Evolutionary conservation across 192 early-diverging fungal genomes (phyloP), one percentile per base, ranked within the genome.

Genomic region (Linnemannia schmuckeri): DNA sequence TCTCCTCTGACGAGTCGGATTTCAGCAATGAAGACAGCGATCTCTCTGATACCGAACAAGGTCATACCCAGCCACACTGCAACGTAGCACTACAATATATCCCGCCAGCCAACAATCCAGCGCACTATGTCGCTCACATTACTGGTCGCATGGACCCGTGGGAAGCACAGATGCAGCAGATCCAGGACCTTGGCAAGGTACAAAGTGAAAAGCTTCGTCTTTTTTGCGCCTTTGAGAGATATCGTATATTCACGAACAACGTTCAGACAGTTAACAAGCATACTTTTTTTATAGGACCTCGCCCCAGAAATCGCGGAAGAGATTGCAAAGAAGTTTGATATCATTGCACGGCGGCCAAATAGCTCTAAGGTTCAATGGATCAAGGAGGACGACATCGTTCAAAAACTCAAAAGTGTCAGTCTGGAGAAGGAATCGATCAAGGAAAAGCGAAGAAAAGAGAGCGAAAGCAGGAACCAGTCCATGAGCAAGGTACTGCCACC

Each of bases 61-160:
- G 37, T 22, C 30, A 9, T 80, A 20, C 63, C 61, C 79, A 8
- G 41, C 74, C 6, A 40, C 72, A 46, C 41, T 72, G 35, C 1
- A 42, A 6, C 55, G 78, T 18, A 18, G 27, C 17, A 42, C 72
- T 0, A 27, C 41, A 38, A 22, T 22, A 72, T 8, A 72, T 42
- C 0, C n/a, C 30, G 20, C 74, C 75, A 3, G 15, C 70, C 70
- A 72, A 72, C n/a, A 72, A 42, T 40, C 70, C 55, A 24, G 74
- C 74, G 7, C 80, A 82, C 57, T 87, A 87, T 71, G 80, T 87
- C 8, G 79, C 85, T n/a, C 85, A 78, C 33, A 81, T 87, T 54
- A 87, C 85, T 0, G 85, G 85, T 41, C 79, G 79, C 8, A 81
- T 87, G 24, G 79, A 87, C 57, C 85, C 85, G 10, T 81, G 79